Conservation (phyloP, 2,329 filamentous ascomycete genomes). For the Paecilomyces variotii region DNA sequence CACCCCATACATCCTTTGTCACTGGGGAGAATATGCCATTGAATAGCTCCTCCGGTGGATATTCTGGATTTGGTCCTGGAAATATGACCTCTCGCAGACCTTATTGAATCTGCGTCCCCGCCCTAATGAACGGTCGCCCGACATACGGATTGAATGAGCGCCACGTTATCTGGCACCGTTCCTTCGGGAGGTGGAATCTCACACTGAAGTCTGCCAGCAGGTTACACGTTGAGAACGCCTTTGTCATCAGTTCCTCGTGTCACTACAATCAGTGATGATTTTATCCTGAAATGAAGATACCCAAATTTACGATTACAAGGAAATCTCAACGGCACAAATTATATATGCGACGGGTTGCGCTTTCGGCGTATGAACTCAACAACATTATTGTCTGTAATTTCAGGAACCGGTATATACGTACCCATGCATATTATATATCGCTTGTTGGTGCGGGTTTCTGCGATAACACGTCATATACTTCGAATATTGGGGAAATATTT, state of each 20-base stretch:
- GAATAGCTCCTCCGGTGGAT: conserved; percentile 4
- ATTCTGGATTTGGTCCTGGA: conserved; percentile 8
- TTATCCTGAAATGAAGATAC: background rate
- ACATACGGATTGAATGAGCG: background rate
- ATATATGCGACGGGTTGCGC: background rate
- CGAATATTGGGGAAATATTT: too few relatives aligned
- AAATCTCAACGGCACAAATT: background rate
- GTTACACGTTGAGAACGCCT: too few relatives aligned
- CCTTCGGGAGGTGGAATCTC: background rate
- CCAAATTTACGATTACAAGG: background rate
- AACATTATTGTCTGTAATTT: background rate
- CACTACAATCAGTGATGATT: background rate
- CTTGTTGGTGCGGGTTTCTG: too few relatives aligned
- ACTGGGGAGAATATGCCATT: conserved; percentile 6
- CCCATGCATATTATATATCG: too few relatives aligned
- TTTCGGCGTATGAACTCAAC: background rate
- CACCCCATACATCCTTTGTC: conserved; percentile 7
- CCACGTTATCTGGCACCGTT: background rate
- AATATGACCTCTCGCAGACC: conserved; percentile 3
- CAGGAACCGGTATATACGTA: too few relatives aligned
- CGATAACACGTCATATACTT: too few relatives aligned
- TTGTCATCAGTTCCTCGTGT: background rate
- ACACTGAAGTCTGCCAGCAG: background rate
- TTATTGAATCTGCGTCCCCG: background rate
- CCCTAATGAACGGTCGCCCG: background rate